Evolutionary conservation across 2,329 filamentous ascomycete genomes (phyloP).

Genomic region (Xylaria sp.): DNA sequence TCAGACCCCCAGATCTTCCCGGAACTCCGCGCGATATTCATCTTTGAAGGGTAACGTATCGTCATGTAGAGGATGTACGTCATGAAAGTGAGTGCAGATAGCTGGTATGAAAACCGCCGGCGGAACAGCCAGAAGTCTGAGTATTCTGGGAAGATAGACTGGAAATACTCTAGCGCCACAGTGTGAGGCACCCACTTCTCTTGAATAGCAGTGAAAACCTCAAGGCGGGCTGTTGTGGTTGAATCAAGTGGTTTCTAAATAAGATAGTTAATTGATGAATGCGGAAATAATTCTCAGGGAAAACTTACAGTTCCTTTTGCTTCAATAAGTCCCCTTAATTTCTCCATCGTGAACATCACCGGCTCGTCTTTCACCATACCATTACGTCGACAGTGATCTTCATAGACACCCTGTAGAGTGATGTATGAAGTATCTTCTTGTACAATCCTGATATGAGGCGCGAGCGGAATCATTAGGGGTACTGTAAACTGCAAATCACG

Average conservation of each 20-base stretch:
- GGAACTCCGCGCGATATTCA: constrained; percentile 85
- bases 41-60: constrained; percentile 93
- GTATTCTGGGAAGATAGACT: constrained; percentile 85
- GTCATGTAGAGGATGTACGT: constrained; percentile 98
- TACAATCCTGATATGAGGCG: constrained; percentile 92
- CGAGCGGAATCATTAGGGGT: constrained; percentile 93
- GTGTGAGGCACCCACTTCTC: constrained; percentile 90
- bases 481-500: constrained; percentile 96
- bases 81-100: constrained; percentile 96
- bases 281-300: neutral
- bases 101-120: constrained; percentile 94
- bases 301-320: constrained; percentile 68
- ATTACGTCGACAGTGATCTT: constrained; percentile 91
- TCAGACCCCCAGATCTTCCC: constrained; percentile 98
- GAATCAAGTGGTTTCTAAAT: constrained; percentile 74
- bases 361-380: constrained; percentile 94
- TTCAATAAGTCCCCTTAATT: constrained; percentile 80
- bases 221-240: constrained; percentile 76
- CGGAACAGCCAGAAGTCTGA: constrained; percentile 99
- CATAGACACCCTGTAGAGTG: constrained; percentile 92
- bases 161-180: constrained; percentile 88
- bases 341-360: constrained; percentile 94
- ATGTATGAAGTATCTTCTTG: constrained; percentile 96
- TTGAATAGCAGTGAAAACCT: constrained; percentile 95
- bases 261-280: constrained; percentile 33